Evolutionary conservation across 306 rosid genomes (phyloP), one percentile per base, ranked within the genome.

Genomic region (Mucuna pruriens): DNA sequence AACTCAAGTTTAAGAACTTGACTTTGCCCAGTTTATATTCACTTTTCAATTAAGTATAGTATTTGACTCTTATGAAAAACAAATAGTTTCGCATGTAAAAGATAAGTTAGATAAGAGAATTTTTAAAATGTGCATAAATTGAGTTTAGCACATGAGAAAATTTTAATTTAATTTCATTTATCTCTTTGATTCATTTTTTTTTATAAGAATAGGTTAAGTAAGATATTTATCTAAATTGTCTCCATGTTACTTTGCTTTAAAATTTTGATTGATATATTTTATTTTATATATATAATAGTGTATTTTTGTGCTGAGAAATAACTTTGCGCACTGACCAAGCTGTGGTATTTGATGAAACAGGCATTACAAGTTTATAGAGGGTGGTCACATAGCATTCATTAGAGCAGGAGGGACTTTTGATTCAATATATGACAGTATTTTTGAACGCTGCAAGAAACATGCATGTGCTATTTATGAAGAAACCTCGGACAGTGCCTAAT

Each of bases 291-390:
- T 12, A 22, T 40, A 16, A 15, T 16, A 31, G 15, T 36, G n/a
- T 38, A 22, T 15, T 49, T 20, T 39, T 42, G 45, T 84, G 29
- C 40, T 61, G 15, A 40, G 66, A 45, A 57, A 54, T 42, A 34
- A 10, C 3, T 29, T 29, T 29, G 31, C 31, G 1, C 31, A 29
- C 31, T 29, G 31, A 51, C 31, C 31, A 44, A 60, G n/a, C 19
- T 49, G 4, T 45, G 76, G 23, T 5, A 26, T 31, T 57, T 45
- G 78, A 44, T 62, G 23, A 55, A 71, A 77, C 88, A 93, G 96
- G 97, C 90, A 93, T 86, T 89, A 88, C 89, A 93, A 84, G 89
- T 48, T 93, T 66, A 90, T 91, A 83, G 95, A 91, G 80, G 97
- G 88, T 6, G 97, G 89, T 83, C 96, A 93, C 85, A 71, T 88